These are phyloP conservation scores for Aegilops longissima DNA, from an alignment of 176 grass and related monocot species.

Conservation along the genomic window DNA sequence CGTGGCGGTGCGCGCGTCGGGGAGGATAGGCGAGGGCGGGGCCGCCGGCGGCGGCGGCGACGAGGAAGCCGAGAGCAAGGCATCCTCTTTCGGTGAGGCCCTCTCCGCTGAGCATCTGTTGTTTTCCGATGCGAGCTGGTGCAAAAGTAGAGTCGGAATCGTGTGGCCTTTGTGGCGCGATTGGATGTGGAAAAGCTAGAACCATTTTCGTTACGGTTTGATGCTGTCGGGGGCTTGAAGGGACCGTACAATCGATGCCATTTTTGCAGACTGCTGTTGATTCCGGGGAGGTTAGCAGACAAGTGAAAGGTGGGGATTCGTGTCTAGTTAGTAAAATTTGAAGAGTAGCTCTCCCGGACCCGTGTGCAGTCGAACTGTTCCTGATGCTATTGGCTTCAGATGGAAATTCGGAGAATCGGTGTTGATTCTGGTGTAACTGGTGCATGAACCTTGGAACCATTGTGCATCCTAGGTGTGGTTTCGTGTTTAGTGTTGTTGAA, in stretches of 20 bases:
- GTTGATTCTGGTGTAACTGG: neutral
- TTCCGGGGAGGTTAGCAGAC: no score
- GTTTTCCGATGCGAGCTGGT: neutral
- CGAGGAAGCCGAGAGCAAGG: conserved; percentile 38
- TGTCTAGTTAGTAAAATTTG: no score
- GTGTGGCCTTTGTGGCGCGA: conserved; percentile 7
- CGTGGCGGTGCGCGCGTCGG: conserved; percentile 54
- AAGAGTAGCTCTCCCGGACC: no score
- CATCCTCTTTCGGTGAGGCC: conserved; percentile 49
- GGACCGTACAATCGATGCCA: no score
- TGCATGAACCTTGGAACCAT: neutral
- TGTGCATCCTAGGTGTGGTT: no score
- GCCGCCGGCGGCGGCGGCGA: conserved; percentile 15
- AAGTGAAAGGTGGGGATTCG: no score
- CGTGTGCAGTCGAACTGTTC: no score
- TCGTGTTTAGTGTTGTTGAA: no score
- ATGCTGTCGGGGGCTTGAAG: neutral
- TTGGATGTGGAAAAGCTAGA: neutral
- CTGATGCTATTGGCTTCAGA: no score
- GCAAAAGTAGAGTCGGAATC: neutral
- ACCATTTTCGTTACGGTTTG: neutral
- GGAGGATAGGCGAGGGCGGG: conserved; percentile 35
- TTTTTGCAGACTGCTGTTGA: no score
- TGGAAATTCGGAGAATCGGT: no score
- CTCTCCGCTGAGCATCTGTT: neutral